Evolutionary conservation across 2,329 filamentous ascomycete species (phyloP), one percentile per base, ranked within the genome.

Genomic region (Leptographium wingfieldii): DNA sequence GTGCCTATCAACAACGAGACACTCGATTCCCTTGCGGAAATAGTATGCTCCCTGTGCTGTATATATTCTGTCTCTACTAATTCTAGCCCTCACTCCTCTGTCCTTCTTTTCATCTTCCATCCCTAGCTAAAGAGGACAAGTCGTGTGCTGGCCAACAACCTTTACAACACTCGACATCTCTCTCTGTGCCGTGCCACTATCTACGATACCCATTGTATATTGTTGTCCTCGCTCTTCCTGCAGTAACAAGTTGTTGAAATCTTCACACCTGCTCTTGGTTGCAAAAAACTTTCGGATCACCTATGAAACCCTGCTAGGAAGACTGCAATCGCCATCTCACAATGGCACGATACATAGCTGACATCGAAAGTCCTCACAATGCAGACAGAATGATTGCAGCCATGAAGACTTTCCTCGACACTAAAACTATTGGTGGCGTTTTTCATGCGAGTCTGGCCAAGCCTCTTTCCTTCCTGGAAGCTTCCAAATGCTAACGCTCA

Each of bases 341-440:
- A 56, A 56, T 55, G 46, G 27, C 38, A 9, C 38, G 31, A 19
- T n/a, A n/a, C 22, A 5, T 16, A 27, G 46, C 33, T 2, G 57
- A 61, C 25, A 52, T 61, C 16, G 59, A 63, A 27, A 31, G 31
- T 14, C 57, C 61, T 1, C 31, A 46, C 19, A 54, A 60, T 16
- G 46, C 25, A 1, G 58, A 59, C 12, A 48, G 27, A 16, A 35
- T 60, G 3, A 31, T 60, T 7, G 55, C 29, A 5, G 58, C 46
- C 10, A 58, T 58, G 58, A 19, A 59, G 7, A 5, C 1, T 1
- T 63, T 63, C 22, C 14, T 63, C 3, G 22, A 11, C 4, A 54
- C 46, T 2, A 59, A 60, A 40, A 57, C 60, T 22, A 35, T 57
- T 12, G 52, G 48, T 3, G 63, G 61, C 6, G 48, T 60, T 4